A percentile compares a stretch with the other conserved stretches of the same genome.
phyloP scores from a whole-genome alignment of 257 asterid genomes.

The Ehretia macrophylla region DNA sequence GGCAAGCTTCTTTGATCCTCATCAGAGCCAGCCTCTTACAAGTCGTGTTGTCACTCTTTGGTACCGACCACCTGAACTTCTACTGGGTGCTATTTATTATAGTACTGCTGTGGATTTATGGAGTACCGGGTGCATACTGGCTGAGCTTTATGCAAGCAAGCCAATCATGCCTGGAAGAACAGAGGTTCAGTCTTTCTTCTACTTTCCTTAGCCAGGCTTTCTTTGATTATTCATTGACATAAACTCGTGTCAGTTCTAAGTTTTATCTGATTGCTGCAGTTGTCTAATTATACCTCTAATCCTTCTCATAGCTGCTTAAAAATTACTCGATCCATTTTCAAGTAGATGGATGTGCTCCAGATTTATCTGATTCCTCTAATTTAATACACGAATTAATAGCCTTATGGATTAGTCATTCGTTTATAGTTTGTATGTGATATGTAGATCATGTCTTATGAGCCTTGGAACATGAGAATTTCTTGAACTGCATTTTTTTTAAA shows the following conservation, averaged over 20 bases:
- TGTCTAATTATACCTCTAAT: neutral
- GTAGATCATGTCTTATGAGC: too few species aligned
- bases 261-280: neutral
- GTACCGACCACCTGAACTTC: conserved; percentile 97
- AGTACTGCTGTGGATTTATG: conserved; percentile 89
- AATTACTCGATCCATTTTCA: too few species aligned
- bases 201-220: neutral
- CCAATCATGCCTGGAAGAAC: conserved; percentile 99
- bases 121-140: conserved; percentile 94
- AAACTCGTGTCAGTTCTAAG: neutral
- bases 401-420: too few species aligned
- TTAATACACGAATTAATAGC: too few species aligned
- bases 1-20: conserved; percentile 76
- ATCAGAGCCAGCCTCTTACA: conserved; percentile 71
- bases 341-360: too few species aligned
- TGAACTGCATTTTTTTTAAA: too few species aligned
- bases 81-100: conserved; percentile 90
- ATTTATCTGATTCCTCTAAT: too few species aligned
- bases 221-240: neutral
- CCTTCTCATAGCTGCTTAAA: neutral
- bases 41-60: conserved; percentile 97
- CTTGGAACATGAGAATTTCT: too few species aligned
- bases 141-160: conserved; percentile 91
- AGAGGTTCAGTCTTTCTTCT: conserved; percentile 45
- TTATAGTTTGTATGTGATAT: too few species aligned